Base-by-base conservation (phyloP, 129 eudicot genomes). In the Centaurea solstitialis region DNA sequence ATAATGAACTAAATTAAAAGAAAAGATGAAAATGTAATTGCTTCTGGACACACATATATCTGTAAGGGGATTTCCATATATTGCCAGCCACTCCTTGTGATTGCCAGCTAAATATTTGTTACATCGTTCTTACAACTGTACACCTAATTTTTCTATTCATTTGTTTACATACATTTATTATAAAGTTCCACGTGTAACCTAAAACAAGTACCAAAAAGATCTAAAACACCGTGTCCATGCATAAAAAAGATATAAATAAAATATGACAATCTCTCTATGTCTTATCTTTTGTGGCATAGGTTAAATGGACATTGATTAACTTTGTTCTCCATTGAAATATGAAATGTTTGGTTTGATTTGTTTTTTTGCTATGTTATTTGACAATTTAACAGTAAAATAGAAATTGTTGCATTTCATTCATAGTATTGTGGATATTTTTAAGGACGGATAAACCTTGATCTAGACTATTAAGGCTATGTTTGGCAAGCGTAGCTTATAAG, bases 21-120 rank as follows among this genome's bases (percentile, higher is more conserved):
- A 30, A 30, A 30, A 30, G 35, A 30, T 30, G 35, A 3, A 30
- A 30, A 30, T 26, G 30, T 26, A 26, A 26, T 26, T 26, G 30
- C 30, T 26, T 26, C 1, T 26, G 30, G 30, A 26, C 30, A 26
- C 30, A 26, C 30, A 26, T 26, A 26, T 26, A 26, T 26, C 30
- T 33, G 37, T 1, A 33, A 33, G 37, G 37, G 37, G 37, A 33
- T 43, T 6, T 11, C 3, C 3, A 43, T 62, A 20, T 68, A 28
- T 68, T 68, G 20, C 72, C 72, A 68, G 30, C 72, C 41, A 68
- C 72, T 68, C 33, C 41, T 68, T 68, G 72, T 68, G 73, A 68
- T 68, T 68, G 73, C 73, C 73, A 68, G 73, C 73, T 68, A 68
- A 68, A 68, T 68, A 68, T 68, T 68, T 68, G 73, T 68, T 30